Evolutionary conservation across 129 eudicot genomes (phyloP).

Genomic region (Saussurea involucrata): DNA sequence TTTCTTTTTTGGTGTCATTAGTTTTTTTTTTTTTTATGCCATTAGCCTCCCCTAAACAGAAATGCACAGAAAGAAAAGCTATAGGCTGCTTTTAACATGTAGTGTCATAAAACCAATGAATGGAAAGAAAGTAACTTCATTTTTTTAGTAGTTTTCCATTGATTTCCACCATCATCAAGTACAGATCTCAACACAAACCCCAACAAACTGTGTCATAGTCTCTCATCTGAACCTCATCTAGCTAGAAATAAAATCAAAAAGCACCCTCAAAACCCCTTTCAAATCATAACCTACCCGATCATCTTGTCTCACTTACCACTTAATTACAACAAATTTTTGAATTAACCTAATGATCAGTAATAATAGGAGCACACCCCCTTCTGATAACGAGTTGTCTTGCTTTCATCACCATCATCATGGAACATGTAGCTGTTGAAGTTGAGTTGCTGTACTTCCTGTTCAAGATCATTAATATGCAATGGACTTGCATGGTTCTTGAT

Average conservation of each 20-base stretch:
- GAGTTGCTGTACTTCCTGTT: conserved; percentile 44
- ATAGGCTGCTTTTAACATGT: conserved; percentile 8
- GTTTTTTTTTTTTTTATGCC: too few relatives aligned
- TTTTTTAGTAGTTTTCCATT: conserved; percentile 26
- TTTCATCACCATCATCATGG: conserved; percentile 43
- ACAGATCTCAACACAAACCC: conserved; percentile 21
- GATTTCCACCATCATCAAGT: conserved; percentile 32
- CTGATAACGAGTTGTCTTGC: conserved; percentile 36
- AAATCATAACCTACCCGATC: conserved; percentile 22
- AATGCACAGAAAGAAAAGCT: conserved; percentile 9
- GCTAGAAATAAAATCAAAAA: conserved; percentile 9
- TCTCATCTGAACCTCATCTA: conserved; percentile 13
- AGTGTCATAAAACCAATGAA: conserved; percentile 8
- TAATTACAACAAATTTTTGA: conserved; percentile 27
- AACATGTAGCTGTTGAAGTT: conserved; percentile 28
- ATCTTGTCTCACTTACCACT: conserved; percentile 12
- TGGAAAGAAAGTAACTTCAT: conserved; percentile 12
- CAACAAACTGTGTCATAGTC: conserved; percentile 20
- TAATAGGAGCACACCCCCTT: conserved; percentile 34
- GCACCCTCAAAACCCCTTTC: conserved; percentile 8
- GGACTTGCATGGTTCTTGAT: conserved; percentile 25
- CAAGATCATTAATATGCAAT: conserved; percentile 41
- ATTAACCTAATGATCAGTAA: conserved; percentile 13
- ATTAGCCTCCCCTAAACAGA: neutral
- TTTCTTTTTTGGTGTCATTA: too few relatives aligned